A percentile compares a stretch with the other conserved stretches of the same genome.
Conservation (phyloP, 192 early-diverging fungal species). For the Mortierella alpina region DNA sequence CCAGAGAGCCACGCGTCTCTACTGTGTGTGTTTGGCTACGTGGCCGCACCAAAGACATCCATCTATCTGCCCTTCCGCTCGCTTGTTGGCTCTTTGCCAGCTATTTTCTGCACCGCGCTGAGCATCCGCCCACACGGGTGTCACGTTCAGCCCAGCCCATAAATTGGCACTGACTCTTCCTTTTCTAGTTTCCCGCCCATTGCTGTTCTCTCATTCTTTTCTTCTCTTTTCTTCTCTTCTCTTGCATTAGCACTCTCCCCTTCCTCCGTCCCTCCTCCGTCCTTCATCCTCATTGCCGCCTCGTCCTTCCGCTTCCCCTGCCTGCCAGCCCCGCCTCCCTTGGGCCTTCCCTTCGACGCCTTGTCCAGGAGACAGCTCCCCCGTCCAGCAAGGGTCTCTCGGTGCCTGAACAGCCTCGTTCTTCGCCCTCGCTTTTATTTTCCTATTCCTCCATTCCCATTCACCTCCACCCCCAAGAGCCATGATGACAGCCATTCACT, state of each 20-base stretch:
- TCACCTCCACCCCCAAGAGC: not conserved
- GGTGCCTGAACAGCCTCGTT: not conserved
- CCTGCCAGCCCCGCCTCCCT: not conserved
- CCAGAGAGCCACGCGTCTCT: no score
- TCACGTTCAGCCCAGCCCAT: no score
- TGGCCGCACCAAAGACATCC: no score
- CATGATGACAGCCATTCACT: slow-evolving; percentile 9
- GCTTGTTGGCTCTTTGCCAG: no score
- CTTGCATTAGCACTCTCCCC: not conserved
- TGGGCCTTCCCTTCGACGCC: slow-evolving; percentile 4
- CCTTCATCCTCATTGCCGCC: not conserved
- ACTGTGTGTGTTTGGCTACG: no score
- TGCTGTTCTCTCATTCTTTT: not conserved
- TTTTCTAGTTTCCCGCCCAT: not conserved
- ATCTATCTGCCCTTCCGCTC: no score
- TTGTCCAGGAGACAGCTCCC: slow-evolving; percentile 1
- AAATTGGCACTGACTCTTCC: no score
- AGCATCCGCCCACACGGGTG: no score
- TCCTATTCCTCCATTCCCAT: not conserved
- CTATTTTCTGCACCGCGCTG: no score
- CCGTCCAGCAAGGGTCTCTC: not conserved
- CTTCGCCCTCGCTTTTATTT: slow-evolving; percentile 4
- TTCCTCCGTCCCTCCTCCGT: slow-evolving; percentile 7
- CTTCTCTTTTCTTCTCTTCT: not conserved
- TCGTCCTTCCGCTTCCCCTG: not conserved